Evolutionary conservation across 1,284 basidiomycete species (phyloP), one percentile per base, ranked within the genome.

Genomic region (Ceratobasidium sp.): DNA sequence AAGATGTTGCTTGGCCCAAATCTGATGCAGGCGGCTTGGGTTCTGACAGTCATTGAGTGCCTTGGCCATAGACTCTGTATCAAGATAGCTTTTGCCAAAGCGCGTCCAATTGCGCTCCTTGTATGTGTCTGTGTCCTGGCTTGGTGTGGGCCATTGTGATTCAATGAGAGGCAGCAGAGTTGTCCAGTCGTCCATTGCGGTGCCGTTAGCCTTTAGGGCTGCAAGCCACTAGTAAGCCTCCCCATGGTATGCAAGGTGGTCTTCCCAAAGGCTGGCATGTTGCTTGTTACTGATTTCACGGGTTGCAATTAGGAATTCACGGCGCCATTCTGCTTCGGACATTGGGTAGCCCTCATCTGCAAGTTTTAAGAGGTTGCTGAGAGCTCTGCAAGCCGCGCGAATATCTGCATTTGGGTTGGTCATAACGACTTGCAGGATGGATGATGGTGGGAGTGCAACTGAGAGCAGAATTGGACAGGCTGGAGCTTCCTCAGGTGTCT

Each of bases 261-360:
- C 56, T 3, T 39, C 55, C 70, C 70, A 72, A 5, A 72, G 28
- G 5, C 40, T n/a, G 6, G 68, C 68, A 18, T 28, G 68, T 33
- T 70, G 23, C 12, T n/a, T n/a, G 26, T 70, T 51, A 1, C n/a
- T 55, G 26, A 70, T 18, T 15, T 53, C 51, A 5, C 51, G 68
- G 44, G 68, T 70, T 12, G 49, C 51, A 20, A 70, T 53, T 9
- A 39, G 18, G 18, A 70, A 70, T 4, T 28, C 3, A 23, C 56
- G 51, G 18, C 68, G 23, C 68, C 68, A 70, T 13, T 55, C 49
- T 1, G 51, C 6, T 23, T 70, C 51, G 23, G 26, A 12, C 51
- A 70, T 70, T 9, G 51, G 68, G 7, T 39, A 26, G 15, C n/a
- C 23, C 3, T 70, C 51, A 18, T 70, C 28, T 10, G 55, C 23